Base-by-base conservation (phyloP, 495 filamentous ascomycete species). In the Rusavskia elegans region DNA sequence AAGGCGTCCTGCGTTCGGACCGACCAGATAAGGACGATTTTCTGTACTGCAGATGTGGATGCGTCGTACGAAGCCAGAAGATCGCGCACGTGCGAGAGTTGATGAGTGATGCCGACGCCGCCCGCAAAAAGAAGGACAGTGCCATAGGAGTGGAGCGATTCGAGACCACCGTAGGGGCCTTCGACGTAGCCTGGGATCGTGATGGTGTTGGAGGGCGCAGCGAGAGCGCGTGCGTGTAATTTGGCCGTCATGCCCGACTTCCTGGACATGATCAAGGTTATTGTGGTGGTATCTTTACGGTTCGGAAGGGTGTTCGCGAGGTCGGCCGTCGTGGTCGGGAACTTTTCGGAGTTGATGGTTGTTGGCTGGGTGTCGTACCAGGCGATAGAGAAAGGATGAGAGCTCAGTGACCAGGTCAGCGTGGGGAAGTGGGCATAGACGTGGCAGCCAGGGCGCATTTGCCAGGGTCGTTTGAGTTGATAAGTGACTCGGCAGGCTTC, bases 41-140 rank as follows among this genome's bases (percentile, higher is more conserved):
- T 81, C 41, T 81, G 79, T 0, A 83, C 82, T n/a, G 88, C 84
- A 13, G 84, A 81, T 19, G 80, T 82, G 51, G 77, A 78, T 41
- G 82, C 79, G 35, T 71, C 68, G 59, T 80, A 84, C 45, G 82
- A 83, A 5, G 74, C 68, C 9, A 94, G 75, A 3, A 95, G 74
- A 42, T 89, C 79, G 13, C 82, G 81, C 2, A 90, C 77, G 62
- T 84, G 80, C 3, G 85, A 77, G 20, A 94, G 78, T 57, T 88
- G 85, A 61, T 94, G 88, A 1, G 88, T 95, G 54, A 95, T 89
- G 49, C 88, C 88, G 2, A 92, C 82, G 48, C 88, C 88, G 52
- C 83, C 88, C 13, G 87, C 87, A 59, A 95, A 87, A 20, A 95
- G 77, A 59, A 95, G 71, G 21, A 87, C 80, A 0, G 87, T 93